These are phyloP conservation scores for Candida sonorensis DNA, from an alignment of 805 yeast genomes.

Conservation along the genomic window DNA sequence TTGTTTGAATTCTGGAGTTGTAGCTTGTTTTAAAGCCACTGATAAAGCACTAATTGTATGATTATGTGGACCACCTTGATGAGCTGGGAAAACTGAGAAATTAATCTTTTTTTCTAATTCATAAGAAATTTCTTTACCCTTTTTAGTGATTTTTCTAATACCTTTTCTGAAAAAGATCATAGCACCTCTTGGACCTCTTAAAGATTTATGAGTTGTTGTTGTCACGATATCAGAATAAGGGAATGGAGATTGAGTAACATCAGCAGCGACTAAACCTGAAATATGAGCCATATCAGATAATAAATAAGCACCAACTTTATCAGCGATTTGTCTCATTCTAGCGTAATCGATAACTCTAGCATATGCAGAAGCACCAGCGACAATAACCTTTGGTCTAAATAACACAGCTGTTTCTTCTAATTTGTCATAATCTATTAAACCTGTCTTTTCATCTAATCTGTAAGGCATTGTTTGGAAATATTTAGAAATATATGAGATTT, in stretches of 20 bases:
- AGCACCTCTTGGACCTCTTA: constrained; percentile 99
- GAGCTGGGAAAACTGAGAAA: constrained; percentile 98
- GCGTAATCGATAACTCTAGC: constrained; percentile 84
- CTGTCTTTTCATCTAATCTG: constrained; percentile 79
- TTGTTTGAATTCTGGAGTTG: constrained; percentile 77
- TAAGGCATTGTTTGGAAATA: constrained; percentile 98
- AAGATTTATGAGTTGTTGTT: constrained; percentile 94
- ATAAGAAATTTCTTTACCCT: constrained; percentile 77
- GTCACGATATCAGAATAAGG: constrained; percentile 93
- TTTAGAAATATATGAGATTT: constrained; percentile 86
- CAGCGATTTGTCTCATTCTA: constrained; percentile 86
- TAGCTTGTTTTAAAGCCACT: constrained; percentile 88
- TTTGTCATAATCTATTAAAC: constrained; percentile 85
- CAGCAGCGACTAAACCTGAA: constrained; percentile 93
- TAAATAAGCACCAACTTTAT: constrained; percentile 87
- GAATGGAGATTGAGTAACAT: constrained; percentile 89
- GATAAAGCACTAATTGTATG: constrained; percentile 96
- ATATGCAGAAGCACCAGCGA: constrained; percentile 97
- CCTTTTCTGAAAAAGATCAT: constrained; percentile 97
- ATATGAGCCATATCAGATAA: constrained; percentile 97
- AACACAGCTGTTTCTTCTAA: constrained; percentile 74
- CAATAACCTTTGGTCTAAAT: constrained; percentile 90
- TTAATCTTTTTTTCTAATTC: constrained; percentile 89
- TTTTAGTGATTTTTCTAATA: constrained; percentile 63
- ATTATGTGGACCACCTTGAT: constrained; percentile 99